These are phyloP conservation scores for Aspergillus sclerotialis DNA, from an alignment of 2,329 filamentous ascomycete genomes.

Conservation along the genomic window DNA sequence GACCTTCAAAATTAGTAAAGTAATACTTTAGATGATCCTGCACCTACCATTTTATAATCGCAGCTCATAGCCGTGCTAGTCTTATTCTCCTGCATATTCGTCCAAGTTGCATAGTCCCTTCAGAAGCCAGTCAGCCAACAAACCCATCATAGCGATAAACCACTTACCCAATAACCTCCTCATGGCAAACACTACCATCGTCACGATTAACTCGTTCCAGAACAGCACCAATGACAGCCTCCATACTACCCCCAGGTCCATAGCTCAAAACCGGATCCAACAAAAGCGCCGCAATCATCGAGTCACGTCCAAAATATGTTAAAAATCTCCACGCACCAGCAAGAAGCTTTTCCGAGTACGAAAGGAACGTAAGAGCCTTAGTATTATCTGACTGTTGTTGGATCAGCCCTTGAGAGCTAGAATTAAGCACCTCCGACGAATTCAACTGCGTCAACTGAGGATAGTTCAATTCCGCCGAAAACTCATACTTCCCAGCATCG, in stretches of 20 bases:
- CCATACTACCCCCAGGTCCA: conserved; percentile 49
- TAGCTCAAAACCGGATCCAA: conserved; percentile 52
- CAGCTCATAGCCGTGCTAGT: conserved; percentile 48
- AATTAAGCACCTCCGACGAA: conserved; percentile 44
- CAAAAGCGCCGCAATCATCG: conserved; percentile 54
- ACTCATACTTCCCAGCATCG: conserved; percentile 48
- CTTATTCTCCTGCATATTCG: conserved; percentile 50
- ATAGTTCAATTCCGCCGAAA: conserved; percentile 56
- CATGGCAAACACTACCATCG: conserved; percentile 57
- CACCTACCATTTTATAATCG: conserved; percentile 49
- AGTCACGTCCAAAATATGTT: conserved; percentile 61
- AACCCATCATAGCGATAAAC: neutral
- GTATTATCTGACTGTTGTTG: conserved; percentile 41
- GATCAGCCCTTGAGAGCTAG: conserved; percentile 41
- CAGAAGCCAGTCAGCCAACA: conserved; percentile 2
- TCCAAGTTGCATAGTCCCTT: conserved; percentile 57
- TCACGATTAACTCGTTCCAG: conserved; percentile 54
- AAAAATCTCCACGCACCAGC: conserved; percentile 61
- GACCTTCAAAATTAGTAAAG: conserved; percentile 28
- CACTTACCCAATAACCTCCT: conserved; percentile 53
- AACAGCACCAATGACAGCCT: conserved; percentile 55
- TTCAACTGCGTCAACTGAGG: conserved; percentile 53
- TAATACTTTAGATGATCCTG: conserved; percentile 6
- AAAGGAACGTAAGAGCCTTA: conserved; percentile 54
- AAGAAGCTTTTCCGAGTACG: conserved; percentile 56